Percentiles rank a stretch among this genome's conserved stretches.
Conservation (phyloP, 768 basidiomycete species). For the Fomitopsis serialis region DNA sequence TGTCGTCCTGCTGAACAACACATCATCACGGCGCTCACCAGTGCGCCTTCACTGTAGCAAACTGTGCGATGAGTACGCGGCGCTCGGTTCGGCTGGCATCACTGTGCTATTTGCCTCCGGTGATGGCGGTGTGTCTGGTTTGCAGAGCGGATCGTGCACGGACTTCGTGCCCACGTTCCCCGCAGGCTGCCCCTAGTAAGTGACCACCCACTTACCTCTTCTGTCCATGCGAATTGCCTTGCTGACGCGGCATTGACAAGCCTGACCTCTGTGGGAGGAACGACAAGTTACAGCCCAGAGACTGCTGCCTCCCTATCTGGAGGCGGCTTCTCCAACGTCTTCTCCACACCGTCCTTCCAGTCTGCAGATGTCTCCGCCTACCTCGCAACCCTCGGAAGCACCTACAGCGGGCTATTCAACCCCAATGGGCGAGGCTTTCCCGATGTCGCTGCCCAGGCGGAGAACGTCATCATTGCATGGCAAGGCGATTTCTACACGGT, state of each 20-base stretch:
- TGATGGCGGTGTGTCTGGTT: conserved; percentile 18
- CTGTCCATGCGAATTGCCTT: background rate
- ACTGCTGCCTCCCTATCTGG: conserved; percentile 53
- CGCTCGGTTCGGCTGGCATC: conserved; percentile 24
- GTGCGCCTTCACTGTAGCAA: too few relatives aligned
- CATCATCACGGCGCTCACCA: too few relatives aligned
- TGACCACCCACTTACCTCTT: background rate
- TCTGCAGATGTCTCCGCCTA: conserved; percentile 36
- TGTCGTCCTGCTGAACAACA: too few relatives aligned
- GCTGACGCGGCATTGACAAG: conserved; percentile 5
- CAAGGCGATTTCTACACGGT: background rate
- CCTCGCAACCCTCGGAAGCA: conserved; percentile 43
- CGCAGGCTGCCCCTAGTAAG: conserved; percentile 20
- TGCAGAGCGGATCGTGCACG: conserved; percentile 4
- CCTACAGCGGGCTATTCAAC: conserved; percentile 32
- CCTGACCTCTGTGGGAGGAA: conserved; percentile 66
- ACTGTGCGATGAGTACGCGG: conserved; percentile 23
- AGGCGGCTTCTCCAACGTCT: conserved; percentile 69
- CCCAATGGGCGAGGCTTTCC: conserved; percentile 38
- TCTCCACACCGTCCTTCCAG: conserved; percentile 49
- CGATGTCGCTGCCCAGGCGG: conserved; percentile 35
- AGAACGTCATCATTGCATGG: conserved; percentile 23
- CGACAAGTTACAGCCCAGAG: conserved; percentile 45
- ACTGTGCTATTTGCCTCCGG: conserved; percentile 21
- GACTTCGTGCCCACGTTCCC: conserved; percentile 17